Conservation (phyloP, 2,329 filamentous ascomycete genomes). For the Paecilomyces dactylethromorphus region DNA sequence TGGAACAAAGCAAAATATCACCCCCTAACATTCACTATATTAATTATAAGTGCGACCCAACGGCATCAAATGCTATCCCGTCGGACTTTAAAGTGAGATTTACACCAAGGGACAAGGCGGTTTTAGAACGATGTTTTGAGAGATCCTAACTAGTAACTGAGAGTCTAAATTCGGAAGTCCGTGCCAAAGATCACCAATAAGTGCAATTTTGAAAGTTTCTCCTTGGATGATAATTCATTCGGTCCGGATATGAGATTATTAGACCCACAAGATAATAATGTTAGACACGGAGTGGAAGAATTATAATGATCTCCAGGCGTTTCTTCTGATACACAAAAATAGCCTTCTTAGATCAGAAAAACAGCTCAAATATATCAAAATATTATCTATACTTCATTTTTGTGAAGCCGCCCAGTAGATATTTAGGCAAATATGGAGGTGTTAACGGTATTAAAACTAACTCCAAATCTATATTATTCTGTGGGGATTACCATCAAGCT, state of each 20-base stretch:
- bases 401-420: too few species aligned
- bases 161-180: neutral
- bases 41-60: constrained; percentile 13
- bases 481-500: constrained; percentile 12
- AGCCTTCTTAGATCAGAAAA: too few species aligned
- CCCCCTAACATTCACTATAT: constrained; percentile 9
- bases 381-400: too few species aligned
- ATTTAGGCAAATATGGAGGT: neutral
- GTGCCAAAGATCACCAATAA: neutral
- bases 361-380: too few species aligned
- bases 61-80: constrained; percentile 9
- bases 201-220: too few species aligned
- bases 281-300: too few species aligned
- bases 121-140: constrained; percentile 1
- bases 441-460: neutral
- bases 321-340: too few species aligned
- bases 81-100: constrained; percentile 9
- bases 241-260: too few species aligned
- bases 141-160: neutral
- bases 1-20: constrained; percentile 5
- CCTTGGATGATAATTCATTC: too few species aligned
- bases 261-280: too few species aligned
- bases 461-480: neutral
- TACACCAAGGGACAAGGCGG: neutral
- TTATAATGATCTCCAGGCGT: too few species aligned